These are phyloP conservation scores for Phytophthora idaei DNA, from an alignment of 352 stramenopile species.

Conservation along the genomic window DNA sequence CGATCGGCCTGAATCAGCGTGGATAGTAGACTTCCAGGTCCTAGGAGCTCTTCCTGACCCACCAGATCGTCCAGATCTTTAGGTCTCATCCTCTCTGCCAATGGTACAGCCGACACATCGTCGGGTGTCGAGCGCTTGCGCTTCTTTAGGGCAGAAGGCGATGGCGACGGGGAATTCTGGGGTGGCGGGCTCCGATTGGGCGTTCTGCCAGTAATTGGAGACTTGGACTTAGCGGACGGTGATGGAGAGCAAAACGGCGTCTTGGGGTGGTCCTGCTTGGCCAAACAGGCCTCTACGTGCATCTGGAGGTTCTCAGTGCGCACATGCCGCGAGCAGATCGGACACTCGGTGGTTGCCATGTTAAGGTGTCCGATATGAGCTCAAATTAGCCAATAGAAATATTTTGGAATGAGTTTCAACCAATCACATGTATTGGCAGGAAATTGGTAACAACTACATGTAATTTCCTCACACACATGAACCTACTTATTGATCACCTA, in stretches of 20 bases:
- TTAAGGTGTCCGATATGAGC: background rate
- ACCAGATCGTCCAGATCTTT: conserved; percentile 64
- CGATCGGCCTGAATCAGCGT: conserved; percentile 69
- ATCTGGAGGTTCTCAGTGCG: conserved; percentile 71
- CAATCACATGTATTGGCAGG: conserved; percentile 28
- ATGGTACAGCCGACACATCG: conserved; percentile 43
- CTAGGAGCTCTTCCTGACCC: conserved; percentile 72
- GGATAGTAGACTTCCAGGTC: conserved; percentile 60
- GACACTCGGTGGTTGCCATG: conserved; percentile 56
- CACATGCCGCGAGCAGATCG: conserved; percentile 82
- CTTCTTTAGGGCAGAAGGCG: conserved; percentile 47
- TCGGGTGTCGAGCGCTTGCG: conserved; percentile 43
- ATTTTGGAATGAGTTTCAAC: conserved; percentile 16
- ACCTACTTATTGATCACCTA: conserved; percentile 14
- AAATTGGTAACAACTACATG: background rate
- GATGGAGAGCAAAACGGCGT: conserved; percentile 19
- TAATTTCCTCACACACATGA: conserved; percentile 15
- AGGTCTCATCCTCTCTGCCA: conserved; percentile 82
- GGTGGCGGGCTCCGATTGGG: conserved; percentile 17
- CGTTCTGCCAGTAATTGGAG: conserved; percentile 5
- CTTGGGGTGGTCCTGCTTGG: conserved; percentile 38
- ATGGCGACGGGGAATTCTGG: conserved; percentile 19
- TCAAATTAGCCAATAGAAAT: conserved; percentile 18
- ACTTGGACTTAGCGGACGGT: conserved; percentile 23
- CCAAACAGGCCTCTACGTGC: conserved; percentile 71